phyloP scores from a whole-genome alignment of 805 yeast species.

The Cyberlindnera euphorbiae region DNA sequence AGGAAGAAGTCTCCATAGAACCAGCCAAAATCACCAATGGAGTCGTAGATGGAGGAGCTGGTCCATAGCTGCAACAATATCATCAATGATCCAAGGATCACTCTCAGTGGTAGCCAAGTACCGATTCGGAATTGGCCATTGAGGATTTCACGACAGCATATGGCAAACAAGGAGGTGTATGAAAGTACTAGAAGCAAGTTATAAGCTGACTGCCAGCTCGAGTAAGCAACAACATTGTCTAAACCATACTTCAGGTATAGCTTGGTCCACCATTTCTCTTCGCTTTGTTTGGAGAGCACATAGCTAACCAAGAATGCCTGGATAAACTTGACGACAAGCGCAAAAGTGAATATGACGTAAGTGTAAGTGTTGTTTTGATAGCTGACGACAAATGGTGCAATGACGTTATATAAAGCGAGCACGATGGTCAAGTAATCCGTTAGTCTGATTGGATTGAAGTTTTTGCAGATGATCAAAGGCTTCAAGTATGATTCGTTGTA shows the following conservation, averaged over 20 bases:
- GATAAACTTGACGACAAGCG: constrained; percentile 41
- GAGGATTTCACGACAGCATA: constrained; percentile 31
- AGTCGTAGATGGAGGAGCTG: constrained; percentile 58
- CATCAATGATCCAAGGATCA: constrained; percentile 55
- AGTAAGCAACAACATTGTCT: constrained; percentile 59
- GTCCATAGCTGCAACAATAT: constrained; percentile 64
- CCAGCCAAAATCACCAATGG: constrained; percentile 86
- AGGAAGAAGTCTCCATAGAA: constrained; percentile 82
- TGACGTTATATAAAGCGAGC: constrained; percentile 35
- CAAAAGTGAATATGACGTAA: constrained; percentile 24
- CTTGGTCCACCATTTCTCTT: constrained; percentile 57
- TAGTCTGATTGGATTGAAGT: constrained; percentile 61
- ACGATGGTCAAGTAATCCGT: constrained; percentile 51
- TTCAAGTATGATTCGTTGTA: constrained; percentile 40
- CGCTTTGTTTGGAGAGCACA: constrained; percentile 55
- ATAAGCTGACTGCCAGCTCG: constrained; percentile 70
- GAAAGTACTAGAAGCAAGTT: constrained; percentile 48
- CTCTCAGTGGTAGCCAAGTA: constrained; percentile 44
- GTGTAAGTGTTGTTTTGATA: constrained; percentile 27
- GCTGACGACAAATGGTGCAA: constrained; percentile 37
- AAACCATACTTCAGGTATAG: constrained; percentile 60
- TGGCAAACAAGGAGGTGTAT: constrained; percentile 45
- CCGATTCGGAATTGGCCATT: constrained; percentile 26
- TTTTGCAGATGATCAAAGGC: constrained; percentile 54
- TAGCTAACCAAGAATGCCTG: constrained; percentile 48